Percentiles rank a stretch among this genome's conserved stretches.
These are phyloP conservation scores for Cardamine chenopodiifolia DNA, from an alignment of 345 rosid species.

Conservation along the genomic window DNA sequence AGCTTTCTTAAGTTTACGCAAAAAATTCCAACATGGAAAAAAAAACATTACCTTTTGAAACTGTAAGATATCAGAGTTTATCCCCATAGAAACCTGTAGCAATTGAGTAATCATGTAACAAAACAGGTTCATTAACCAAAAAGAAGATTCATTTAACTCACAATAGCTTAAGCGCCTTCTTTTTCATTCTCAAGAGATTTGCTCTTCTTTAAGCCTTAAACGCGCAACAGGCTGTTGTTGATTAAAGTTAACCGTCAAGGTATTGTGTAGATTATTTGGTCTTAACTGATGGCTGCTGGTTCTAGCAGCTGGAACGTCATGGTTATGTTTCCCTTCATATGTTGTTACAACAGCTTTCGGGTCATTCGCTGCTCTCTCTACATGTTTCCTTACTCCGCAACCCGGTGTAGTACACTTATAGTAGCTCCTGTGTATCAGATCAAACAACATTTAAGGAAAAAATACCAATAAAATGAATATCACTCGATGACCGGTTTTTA, in stretches of 20 bases:
- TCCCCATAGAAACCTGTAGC: conserved; percentile 22
- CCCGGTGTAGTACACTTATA: conserved; percentile 84
- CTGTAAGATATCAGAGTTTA: conserved; percentile 12
- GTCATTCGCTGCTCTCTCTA: conserved; percentile 87
- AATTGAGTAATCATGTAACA: conserved; percentile 25
- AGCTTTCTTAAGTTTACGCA: conserved; percentile 36
- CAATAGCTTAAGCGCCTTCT: neutral
- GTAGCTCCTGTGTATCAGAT: conserved; percentile 64
- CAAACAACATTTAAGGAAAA: conserved; percentile 8
- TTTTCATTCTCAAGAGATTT: conserved; percentile 42
- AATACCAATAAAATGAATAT: neutral
- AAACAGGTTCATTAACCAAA: conserved; percentile 29
- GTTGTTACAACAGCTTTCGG: conserved; percentile 92
- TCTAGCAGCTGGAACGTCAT: conserved; percentile 70
- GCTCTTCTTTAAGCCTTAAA: conserved; percentile 70
- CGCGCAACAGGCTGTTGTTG: conserved; percentile 59
- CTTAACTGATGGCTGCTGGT: conserved; percentile 57
- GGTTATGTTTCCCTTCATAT: conserved; percentile 91
- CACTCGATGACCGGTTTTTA: neutral
- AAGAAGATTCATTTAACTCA: conserved; percentile 20
- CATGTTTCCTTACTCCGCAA: conserved; percentile 87
- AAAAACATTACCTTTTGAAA: conserved; percentile 13
- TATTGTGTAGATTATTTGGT: conserved; percentile 40
- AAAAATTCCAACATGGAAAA: conserved; percentile 14
- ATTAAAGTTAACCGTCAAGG: conserved; percentile 32